These are phyloP conservation scores for Halophytophthora polymorphica DNA, from an alignment of 352 stramenopile species.

Conservation along the genomic window DNA sequence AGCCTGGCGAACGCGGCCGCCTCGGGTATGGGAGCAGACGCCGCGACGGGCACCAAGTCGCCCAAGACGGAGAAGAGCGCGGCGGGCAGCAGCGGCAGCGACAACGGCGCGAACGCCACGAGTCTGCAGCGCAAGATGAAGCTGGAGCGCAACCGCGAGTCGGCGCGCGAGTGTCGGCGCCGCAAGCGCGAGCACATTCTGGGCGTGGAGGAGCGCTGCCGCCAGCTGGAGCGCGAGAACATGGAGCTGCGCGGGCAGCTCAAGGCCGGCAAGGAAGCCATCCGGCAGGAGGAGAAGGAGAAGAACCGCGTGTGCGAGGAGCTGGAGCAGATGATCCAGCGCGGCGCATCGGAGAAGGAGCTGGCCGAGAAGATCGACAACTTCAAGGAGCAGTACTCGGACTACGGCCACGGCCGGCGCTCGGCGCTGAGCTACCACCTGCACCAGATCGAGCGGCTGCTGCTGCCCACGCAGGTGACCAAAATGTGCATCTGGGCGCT, in stretches of 20 bases:
- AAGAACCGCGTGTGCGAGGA: constrained; percentile 85
- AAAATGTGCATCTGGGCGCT: constrained; percentile 92
- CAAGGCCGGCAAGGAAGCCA: constrained; percentile 83
- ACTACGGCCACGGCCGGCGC: constrained; percentile 90
- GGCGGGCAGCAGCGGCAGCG: constrained; percentile 54
- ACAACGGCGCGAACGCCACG: constrained; percentile 28
- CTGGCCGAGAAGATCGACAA: constrained; percentile 95
- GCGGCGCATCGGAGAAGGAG: constrained; percentile 76
- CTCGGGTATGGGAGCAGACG: not conserved
- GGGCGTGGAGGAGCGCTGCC: constrained; percentile 73
- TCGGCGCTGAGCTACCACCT: constrained; percentile 88
- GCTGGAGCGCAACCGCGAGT: constrained; percentile 91
- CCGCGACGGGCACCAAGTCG: constrained; percentile 16
- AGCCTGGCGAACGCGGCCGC: constrained; percentile 10
- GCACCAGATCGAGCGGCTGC: constrained; percentile 91
- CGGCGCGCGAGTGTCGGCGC: constrained; percentile 86
- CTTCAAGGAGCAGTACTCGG: constrained; percentile 91
- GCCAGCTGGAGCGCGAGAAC: constrained; percentile 86
- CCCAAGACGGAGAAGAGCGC: constrained; percentile 54
- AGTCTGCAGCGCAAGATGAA: constrained; percentile 78
- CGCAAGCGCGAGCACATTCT: constrained; percentile 88
- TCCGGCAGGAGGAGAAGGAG: constrained; percentile 83
- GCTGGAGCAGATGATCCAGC: constrained; percentile 80
- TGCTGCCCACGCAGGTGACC: constrained; percentile 93
- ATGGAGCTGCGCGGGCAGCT: constrained; percentile 91